Base-by-base conservation (phyloP, 2,329 filamentous ascomycete species). In the Hirsutella minnesotensis region DNA sequence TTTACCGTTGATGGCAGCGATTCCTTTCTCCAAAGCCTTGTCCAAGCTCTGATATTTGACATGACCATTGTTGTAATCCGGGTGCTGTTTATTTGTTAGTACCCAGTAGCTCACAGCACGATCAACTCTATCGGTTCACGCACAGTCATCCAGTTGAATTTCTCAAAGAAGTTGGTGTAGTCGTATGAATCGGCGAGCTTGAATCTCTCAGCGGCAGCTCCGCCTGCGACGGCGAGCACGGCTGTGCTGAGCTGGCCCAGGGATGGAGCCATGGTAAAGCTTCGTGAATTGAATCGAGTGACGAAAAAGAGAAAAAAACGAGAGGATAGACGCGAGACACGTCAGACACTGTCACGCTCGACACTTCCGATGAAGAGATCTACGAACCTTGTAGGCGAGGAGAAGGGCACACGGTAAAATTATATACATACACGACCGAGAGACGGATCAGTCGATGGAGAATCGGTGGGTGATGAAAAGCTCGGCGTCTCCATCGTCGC, bases 1-100 rank as follows among this genome's bases (percentile, higher is more conserved):
- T 8, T 56, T 51, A n/a, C 52, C 51, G 20, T 56, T 47, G 13
- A 49, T 56, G 24, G 53, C 53, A 42, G 64, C 53, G 4, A 70
- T 53, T 18, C 61, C 62, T n/a, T 63, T 50, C 3, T 43, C 43
- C 10, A 54, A 31, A 10, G 69, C 22, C 40, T 57, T 51, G 53
- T 43, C 58, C 39, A 59, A 12, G 24, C 24, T 27, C 24, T 27
- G 55, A 49, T 71, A 88, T 45, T 68, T 63, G 40, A 86, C 81
- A 53, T 73, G 83, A 12, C 82, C 83, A 44, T 72, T 55, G 37
- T 78, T 86, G 7, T 77, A 77, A 52, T 87, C 82, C 5, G 51
- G 38, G 18, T 49, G 51, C 51, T 51, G 15, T 18, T 39, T 15
- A 55, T 7, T 27, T 12, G 24, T 27, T 27, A 27, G n/a, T n/a